These are phyloP conservation scores for Gossypium gossypioides DNA, from an alignment of 441 rosid species.

Conservation along the genomic window DNA sequence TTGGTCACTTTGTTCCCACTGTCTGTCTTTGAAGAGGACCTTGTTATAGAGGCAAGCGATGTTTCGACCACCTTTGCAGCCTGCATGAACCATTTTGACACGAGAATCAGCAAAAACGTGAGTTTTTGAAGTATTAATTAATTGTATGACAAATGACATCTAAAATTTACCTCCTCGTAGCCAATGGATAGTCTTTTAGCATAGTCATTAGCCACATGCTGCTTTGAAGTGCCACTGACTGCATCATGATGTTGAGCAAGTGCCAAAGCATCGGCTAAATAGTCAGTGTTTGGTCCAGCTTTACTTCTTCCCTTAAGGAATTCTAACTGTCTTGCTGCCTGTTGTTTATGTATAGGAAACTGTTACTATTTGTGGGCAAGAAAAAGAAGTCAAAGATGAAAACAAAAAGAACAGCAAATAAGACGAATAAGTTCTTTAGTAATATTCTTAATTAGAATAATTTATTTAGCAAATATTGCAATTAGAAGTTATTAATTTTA, in stretches of 20 bases:
- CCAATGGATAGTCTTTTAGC: constrained; percentile 45
- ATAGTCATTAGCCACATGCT: constrained; percentile 46
- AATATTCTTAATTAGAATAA: too few species aligned
- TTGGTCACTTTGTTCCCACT: constrained; percentile 20
- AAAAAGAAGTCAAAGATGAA: too few species aligned
- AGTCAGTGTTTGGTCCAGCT: constrained; percentile 29
- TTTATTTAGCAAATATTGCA: too few species aligned
- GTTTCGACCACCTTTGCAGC: constrained; percentile 36
- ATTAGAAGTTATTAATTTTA: too few species aligned
- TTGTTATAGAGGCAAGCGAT: constrained; percentile 35
- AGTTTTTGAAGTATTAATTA: constrained; percentile 1
- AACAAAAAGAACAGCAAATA: too few species aligned
- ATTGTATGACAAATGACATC: neutral
- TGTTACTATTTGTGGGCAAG: neutral
- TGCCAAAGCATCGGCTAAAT: constrained; percentile 44
- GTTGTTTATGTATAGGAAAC: constrained; percentile 14
- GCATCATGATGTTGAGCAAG: constrained; percentile 46
- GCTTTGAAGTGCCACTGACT: constrained; percentile 37
- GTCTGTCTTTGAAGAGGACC: constrained; percentile 21
- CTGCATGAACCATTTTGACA: constrained; percentile 20
- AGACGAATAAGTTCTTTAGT: too few species aligned
- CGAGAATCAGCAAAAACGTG: neutral
- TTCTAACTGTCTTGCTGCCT: constrained; percentile 49
- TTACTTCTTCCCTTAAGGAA: constrained; percentile 32
- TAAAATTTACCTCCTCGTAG: constrained; percentile 27